Percentiles rank a stretch among this genome's conserved stretches.
phyloP scores from a whole-genome alignment of 176 grass and related monocot genomes.

The Musa troglodytarum region DNA sequence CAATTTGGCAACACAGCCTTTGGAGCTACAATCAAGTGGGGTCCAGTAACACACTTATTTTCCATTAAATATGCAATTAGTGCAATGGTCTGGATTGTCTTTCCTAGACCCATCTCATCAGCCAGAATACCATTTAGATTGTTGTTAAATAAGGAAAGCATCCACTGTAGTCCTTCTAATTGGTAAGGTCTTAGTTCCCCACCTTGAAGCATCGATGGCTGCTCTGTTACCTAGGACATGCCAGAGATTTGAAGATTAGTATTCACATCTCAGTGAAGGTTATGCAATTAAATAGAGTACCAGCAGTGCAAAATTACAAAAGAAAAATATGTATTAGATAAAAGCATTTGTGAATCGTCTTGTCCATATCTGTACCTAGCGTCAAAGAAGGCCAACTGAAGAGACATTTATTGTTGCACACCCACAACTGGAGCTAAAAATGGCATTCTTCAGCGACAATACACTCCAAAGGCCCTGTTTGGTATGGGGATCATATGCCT shows the following conservation, averaged over 20 bases:
- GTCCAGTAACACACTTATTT: slow-evolving; percentile 70
- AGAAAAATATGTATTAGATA: background rate
- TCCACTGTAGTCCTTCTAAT: slow-evolving; percentile 97
- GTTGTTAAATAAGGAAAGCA: slow-evolving; percentile 97
- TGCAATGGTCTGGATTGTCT: slow-evolving; percentile 80
- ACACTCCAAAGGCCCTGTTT: too few species aligned
- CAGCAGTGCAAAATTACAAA: background rate
- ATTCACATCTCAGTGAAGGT: too few species aligned
- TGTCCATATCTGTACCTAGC: background rate
- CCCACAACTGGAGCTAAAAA: too few species aligned
- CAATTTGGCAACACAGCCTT: slow-evolving; percentile 96
- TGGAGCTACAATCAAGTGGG: slow-evolving; percentile 89
- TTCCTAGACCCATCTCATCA: slow-evolving; percentile 99
- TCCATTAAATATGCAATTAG: slow-evolving; percentile 86
- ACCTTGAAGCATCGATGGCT: slow-evolving; percentile 76
- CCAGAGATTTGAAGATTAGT: too few species aligned
- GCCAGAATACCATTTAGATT: slow-evolving; percentile 98
- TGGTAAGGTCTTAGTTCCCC: slow-evolving; percentile 86
- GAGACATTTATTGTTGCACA: too few species aligned
- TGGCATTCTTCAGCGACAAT: too few species aligned
- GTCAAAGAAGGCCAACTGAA: too few species aligned
- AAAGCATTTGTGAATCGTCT: background rate
- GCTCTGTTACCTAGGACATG: slow-evolving; percentile 61
- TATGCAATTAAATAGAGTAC: background rate
- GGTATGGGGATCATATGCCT: too few species aligned